phyloP scores from a whole-genome alignment of 208 protist genomes.

The Trypanosoma vivax region DNA sequence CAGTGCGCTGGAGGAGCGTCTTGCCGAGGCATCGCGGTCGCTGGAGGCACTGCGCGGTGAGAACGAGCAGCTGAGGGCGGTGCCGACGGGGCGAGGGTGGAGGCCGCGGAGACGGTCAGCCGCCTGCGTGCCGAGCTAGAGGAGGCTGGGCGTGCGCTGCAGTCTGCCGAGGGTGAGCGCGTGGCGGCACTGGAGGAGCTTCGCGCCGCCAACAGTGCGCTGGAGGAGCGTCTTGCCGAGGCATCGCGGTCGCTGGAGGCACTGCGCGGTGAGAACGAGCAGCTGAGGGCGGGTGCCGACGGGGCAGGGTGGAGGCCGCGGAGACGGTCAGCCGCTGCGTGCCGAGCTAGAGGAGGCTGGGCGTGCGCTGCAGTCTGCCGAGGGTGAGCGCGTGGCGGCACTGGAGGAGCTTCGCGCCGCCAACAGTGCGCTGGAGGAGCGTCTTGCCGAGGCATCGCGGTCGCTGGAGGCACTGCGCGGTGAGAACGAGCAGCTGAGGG shows the following conservation, averaged over 20 bases:
- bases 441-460: too few relatives aligned
- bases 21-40: neutral
- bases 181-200: neutral
- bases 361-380: too few relatives aligned
- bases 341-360: slow-evolving; percentile 1
- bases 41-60: slow-evolving; percentile 2
- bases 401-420: too few relatives aligned
- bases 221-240: neutral
- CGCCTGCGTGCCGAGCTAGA: slow-evolving; percentile 5
- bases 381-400: too few relatives aligned
- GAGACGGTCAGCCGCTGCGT: neutral
- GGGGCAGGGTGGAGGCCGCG: neutral
- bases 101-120: slow-evolving; percentile 8
- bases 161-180: neutral
- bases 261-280: slow-evolving; percentile 1
- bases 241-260: too few relatives aligned
- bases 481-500: too few relatives aligned
- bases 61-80: slow-evolving; percentile 1
- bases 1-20: neutral
- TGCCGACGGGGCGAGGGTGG: neutral
- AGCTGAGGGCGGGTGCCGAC: neutral
- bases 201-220: neutral
- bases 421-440: too few relatives aligned
- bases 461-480: too few relatives aligned
- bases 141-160: slow-evolving; percentile 1